phyloP scores from a whole-genome alignment of 306 rosid genomes.

The Lathyrus tuberosus region DNA sequence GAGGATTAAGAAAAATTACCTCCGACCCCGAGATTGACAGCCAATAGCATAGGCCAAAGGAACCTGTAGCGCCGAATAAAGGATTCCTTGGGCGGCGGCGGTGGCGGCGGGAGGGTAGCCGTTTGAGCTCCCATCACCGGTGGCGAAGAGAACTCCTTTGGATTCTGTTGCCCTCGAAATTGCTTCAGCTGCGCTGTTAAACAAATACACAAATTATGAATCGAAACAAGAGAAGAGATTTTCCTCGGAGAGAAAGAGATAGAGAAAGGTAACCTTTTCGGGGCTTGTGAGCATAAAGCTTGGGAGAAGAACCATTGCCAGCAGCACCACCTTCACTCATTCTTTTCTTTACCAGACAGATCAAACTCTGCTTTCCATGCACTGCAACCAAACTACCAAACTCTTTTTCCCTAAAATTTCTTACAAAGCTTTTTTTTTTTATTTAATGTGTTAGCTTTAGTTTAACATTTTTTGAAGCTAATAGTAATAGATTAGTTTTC shows the following conservation, averaged over 20 bases:
- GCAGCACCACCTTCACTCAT: slow-evolving; percentile 59
- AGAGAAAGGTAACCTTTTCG: slow-evolving; percentile 53
- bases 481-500: too few species aligned
- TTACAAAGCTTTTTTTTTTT: not conserved
- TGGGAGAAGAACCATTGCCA: slow-evolving; percentile 51
- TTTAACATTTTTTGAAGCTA: too few species aligned
- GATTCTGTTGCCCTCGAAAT: slow-evolving; percentile 53
- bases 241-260: not conserved
- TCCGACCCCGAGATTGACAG: slow-evolving; percentile 85
- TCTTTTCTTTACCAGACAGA: slow-evolving; percentile 1
- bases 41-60: slow-evolving; percentile 81
- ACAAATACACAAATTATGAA: slow-evolving; percentile 25
- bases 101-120: slow-evolving; percentile 52
- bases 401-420: not conserved
- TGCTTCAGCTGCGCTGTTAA: slow-evolving; percentile 61
- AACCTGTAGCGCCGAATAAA: slow-evolving; percentile 81
- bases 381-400: not conserved
- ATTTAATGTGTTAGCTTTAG: too few species aligned
- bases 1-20: slow-evolving; percentile 51
- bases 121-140: slow-evolving; percentile 46
- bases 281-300: slow-evolving; percentile 72
- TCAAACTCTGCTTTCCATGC: slow-evolving; percentile 30
- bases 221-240: slow-evolving; percentile 5
- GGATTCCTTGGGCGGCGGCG: slow-evolving; percentile 62
- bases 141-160: slow-evolving; percentile 50